Conservation (phyloP, 2,329 filamentous ascomycete genomes). For the Arachnopeziza araneosa region DNA sequence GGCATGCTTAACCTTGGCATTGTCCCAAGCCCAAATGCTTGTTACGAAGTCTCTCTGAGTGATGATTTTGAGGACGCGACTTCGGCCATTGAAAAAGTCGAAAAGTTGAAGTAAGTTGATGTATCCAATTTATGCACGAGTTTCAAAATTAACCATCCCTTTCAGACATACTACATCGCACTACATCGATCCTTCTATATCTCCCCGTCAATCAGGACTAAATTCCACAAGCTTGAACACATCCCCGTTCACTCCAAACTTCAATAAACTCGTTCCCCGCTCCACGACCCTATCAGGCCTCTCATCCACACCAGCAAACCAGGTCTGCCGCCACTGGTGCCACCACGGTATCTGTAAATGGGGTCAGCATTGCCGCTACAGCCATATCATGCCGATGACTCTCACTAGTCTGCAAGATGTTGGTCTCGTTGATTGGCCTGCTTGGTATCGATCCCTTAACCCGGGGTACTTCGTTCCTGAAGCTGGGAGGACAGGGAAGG, state of each 20-base stretch:
- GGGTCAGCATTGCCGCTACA: slow-evolving; percentile 38
- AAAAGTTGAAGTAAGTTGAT: neutral
- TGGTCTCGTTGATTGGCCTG: slow-evolving; percentile 38
- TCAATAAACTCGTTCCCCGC: too few relatives aligned
- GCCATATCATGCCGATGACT: slow-evolving; percentile 44
- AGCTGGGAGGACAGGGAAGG: neutral
- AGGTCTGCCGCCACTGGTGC: slow-evolving; percentile 44
- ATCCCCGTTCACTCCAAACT: neutral
- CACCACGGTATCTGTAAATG: slow-evolving; percentile 42
- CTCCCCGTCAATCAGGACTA: too few relatives aligned
- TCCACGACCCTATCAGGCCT: neutral
- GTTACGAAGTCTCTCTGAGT: neutral
- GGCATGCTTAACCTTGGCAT: slow-evolving; percentile 29
- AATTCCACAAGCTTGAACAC: too few relatives aligned
- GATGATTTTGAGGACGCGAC: neutral
- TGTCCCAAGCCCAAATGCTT: neutral
- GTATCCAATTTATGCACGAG: neutral
- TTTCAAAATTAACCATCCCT: neutral
- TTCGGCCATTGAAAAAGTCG: neutral
- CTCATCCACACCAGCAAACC: neutral
- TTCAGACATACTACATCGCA: neutral
- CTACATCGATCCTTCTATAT: neutral
- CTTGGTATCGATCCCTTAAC: slow-evolving; percentile 35
- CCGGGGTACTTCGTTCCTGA: slow-evolving; percentile 19
- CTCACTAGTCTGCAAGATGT: slow-evolving; percentile 36